Conservation (phyloP, 495 filamentous ascomycete species). For the Hypoxylon lienhwacheense region DNA sequence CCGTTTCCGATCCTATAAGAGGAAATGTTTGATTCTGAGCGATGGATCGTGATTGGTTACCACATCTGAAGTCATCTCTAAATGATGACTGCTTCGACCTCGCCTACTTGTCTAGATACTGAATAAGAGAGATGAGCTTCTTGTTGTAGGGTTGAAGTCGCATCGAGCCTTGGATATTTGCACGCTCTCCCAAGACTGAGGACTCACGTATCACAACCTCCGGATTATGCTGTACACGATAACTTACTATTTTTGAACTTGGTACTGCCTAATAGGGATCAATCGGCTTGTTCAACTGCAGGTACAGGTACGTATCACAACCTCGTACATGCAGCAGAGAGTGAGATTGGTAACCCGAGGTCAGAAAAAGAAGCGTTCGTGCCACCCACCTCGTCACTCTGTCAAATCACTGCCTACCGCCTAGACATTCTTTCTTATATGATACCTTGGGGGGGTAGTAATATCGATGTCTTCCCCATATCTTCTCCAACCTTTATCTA, state of each 20-base stretch:
- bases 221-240: too few relatives aligned
- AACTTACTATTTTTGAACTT: too few relatives aligned
- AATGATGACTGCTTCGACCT: neutral
- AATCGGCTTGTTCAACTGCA: slow-evolving; percentile 10
- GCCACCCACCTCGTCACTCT: neutral
- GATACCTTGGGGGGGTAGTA: slow-evolving; percentile 6
- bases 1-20: neutral
- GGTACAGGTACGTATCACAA: slow-evolving; percentile 7
- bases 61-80: neutral
- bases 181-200: too few relatives aligned
- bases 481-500: slow-evolving; percentile 1
- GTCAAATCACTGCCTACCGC: neutral
- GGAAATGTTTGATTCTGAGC: too few relatives aligned
- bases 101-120: too few relatives aligned
- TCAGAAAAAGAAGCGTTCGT: slow-evolving; percentile 8
- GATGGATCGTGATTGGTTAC: slow-evolving; percentile 12
- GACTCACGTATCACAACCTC: too few relatives aligned
- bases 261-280: too few relatives aligned
- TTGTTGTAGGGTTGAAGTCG: too few relatives aligned
- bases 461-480: slow-evolving; percentile 1
- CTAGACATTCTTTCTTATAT: neutral
- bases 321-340: neutral
- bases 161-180: too few relatives aligned
- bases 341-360: neutral
- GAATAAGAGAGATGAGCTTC: too few relatives aligned